Percentiles rank a stretch among this genome's conserved stretches.
phyloP scores from a whole-genome alignment of 1,139 yeast species.

The Debaryomycetaceae sp. region DNA sequence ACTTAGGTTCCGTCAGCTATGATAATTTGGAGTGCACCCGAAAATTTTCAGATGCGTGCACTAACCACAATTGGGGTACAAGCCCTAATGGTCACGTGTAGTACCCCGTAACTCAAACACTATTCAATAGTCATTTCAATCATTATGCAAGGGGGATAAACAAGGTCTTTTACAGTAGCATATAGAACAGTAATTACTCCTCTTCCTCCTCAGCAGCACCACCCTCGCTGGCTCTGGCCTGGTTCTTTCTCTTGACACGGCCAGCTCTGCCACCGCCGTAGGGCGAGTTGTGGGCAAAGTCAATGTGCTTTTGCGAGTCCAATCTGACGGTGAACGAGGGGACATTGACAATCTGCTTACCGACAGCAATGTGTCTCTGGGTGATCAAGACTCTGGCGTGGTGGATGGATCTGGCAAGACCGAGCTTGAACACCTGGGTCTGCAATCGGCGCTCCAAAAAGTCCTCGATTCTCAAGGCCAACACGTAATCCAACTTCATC shows the following conservation, averaged over 20 bases:
- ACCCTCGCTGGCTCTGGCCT: conserved; percentile 59
- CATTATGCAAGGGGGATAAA: too few species aligned
- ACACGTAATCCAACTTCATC: conserved; percentile 99
- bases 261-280: conserved; percentile 99
- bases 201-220: conserved; percentile 62
- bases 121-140: too few species aligned
- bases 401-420: conserved; percentile 99
- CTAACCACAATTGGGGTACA: neutral
- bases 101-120: too few species aligned
- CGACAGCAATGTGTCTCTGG: conserved; percentile 99
- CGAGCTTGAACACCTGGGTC: conserved; percentile 99
- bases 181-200: too few species aligned
- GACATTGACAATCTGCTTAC: conserved; percentile 97
- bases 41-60: neutral
- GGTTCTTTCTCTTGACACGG: conserved; percentile 98
- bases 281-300: conserved; percentile 97
- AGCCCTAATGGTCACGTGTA: conserved; percentile 2
- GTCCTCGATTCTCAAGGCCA: conserved; percentile 96
- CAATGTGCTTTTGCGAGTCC: conserved; percentile 99
- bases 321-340: conserved; percentile 99
- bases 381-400: conserved; percentile 99
- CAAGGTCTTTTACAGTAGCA: too few species aligned
- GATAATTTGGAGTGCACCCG: neutral
- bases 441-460: conserved; percentile 99
- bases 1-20: neutral